A percentile compares a stretch with the other conserved stretches of the same genome.
Evolutionary conservation across 2,329 filamentous ascomycete genomes (phyloP).

Genomic region (Malbranchea cinnamomea): DNA sequence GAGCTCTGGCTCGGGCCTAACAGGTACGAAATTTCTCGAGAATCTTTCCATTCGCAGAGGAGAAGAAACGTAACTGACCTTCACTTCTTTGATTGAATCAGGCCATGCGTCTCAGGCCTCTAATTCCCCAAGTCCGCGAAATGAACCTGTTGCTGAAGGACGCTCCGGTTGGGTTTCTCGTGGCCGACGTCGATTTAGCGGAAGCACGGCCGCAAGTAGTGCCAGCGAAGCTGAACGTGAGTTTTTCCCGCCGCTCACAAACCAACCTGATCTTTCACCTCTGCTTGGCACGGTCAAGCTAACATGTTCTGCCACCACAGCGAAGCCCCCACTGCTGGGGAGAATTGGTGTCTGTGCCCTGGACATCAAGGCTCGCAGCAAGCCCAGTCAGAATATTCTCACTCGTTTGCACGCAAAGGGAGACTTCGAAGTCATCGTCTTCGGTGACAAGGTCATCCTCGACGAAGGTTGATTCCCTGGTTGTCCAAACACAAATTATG

Average conservation of each 20-base stretch:
- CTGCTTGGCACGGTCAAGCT: too few relatives aligned
- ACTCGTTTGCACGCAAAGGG: conserved; percentile 79
- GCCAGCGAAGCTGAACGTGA: conserved; percentile 47
- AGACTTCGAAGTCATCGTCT: conserved; percentile 93
- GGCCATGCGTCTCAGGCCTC: too few relatives aligned
- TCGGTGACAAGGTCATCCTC: conserved; percentile 96
- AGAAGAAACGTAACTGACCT: too few relatives aligned
- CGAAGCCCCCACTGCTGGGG: conserved; percentile 32
- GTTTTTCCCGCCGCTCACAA: conserved; percentile 14
- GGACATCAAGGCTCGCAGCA: conserved; percentile 90
- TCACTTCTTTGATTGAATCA: too few relatives aligned
- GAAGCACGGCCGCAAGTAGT: conserved; percentile 67
- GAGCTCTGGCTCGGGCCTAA: too few relatives aligned
- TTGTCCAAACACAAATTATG: neutral
- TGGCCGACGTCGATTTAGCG: conserved; percentile 62
- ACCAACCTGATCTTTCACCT: too few relatives aligned
- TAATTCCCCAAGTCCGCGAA: conserved; percentile 5
- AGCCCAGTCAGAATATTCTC: conserved; percentile 89
- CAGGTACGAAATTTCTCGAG: too few relatives aligned
- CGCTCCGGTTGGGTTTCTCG: conserved; percentile 19
- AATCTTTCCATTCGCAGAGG: too few relatives aligned
- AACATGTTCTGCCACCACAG: conserved; percentile 8
- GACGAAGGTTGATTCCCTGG: conserved; percentile 54
- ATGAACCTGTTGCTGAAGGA: conserved; percentile 10
- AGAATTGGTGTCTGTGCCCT: conserved; percentile 87